Evolutionary conservation across 805 yeast genomes (phyloP).

Genomic region (Ogataea polymorpha): DNA sequence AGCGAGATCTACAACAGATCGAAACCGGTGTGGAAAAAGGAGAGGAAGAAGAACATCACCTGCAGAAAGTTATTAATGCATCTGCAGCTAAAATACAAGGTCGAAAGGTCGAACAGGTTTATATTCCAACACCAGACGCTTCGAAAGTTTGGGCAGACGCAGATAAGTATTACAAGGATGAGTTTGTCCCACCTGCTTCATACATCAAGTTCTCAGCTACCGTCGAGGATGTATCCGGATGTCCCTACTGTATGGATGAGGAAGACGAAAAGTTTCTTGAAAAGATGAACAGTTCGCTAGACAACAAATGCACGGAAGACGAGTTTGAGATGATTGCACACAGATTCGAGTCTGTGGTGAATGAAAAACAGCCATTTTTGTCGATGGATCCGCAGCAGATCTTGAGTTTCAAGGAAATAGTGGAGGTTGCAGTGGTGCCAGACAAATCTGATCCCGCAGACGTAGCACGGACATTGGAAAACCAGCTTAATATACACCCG

Average conservation of each 20-base stretch:
- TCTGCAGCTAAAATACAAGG: constrained; percentile 64
- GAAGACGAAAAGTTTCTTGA: constrained; percentile 68
- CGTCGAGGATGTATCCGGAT: constrained; percentile 91
- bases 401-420: constrained; percentile 65
- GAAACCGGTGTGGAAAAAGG: constrained; percentile 98
- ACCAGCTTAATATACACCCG: constrained; percentile 51
- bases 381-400: constrained; percentile 81
- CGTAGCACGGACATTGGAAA: constrained; percentile 54
- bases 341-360: constrained; percentile 68
- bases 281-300: constrained; percentile 37
- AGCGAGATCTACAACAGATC: constrained; percentile 81
- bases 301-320: constrained; percentile 60
- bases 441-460: constrained; percentile 50
- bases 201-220: constrained; percentile 91
- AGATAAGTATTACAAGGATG: constrained; percentile 61
- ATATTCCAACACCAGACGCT: constrained; percentile 97
- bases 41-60: constrained; percentile 95
- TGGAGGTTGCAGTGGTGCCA: constrained; percentile 43
- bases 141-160: constrained; percentile 80
- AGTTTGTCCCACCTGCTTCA: constrained; percentile 67
- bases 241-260: constrained; percentile 88
- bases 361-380: constrained; percentile 83
- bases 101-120: constrained; percentile 52
- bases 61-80: constrained; percentile 86
- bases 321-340: constrained; percentile 82